phyloP scores from a whole-genome alignment of 139 green algal species.

The Marvania coccoides region DNA sequence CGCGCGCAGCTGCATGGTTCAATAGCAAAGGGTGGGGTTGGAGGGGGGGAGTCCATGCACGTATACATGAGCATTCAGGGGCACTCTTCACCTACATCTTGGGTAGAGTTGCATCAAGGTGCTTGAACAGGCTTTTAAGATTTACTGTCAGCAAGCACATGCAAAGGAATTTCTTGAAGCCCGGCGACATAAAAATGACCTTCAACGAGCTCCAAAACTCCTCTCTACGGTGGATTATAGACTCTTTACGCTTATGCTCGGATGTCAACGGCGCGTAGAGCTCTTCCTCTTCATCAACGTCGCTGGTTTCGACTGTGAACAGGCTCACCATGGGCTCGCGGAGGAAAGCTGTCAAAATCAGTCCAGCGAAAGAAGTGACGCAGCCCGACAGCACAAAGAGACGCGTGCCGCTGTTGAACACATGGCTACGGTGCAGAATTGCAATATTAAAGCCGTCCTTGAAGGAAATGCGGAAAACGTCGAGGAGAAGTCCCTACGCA shows the following conservation, averaged over 20 bases:
- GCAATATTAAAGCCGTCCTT: conserved; percentile 26
- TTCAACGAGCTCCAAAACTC: neutral
- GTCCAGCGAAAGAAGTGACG: conserved; percentile 12
- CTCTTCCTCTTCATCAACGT: neutral
- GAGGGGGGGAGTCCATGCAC: too few relatives aligned
- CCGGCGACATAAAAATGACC: conserved; percentile 20
- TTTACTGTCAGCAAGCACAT: conserved; percentile 46
- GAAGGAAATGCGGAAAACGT: conserved; percentile 34
- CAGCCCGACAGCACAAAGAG: conserved; percentile 36
- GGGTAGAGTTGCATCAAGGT: conserved; percentile 50
- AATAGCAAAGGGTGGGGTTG: too few relatives aligned
- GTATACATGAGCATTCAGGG: too few relatives aligned
- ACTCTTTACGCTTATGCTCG: neutral
- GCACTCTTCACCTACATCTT: too few relatives aligned
- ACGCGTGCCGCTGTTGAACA: conserved; percentile 37
- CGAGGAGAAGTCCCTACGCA: conserved; percentile 34
- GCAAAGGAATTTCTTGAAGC: conserved; percentile 38
- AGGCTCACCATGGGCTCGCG: neutral
- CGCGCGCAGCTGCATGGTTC: conserved; percentile 16
- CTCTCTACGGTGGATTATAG: neutral
- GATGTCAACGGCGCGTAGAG: too few relatives aligned
- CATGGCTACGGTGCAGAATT: neutral
- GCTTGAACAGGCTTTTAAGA: conserved; percentile 47
- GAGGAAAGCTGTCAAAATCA: conserved; percentile 1
- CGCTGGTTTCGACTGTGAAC: too few relatives aligned